These are phyloP conservation scores for Annulohypoxylon nitens DNA, from an alignment of 495 filamentous ascomycete species.

Conservation along the genomic window DNA sequence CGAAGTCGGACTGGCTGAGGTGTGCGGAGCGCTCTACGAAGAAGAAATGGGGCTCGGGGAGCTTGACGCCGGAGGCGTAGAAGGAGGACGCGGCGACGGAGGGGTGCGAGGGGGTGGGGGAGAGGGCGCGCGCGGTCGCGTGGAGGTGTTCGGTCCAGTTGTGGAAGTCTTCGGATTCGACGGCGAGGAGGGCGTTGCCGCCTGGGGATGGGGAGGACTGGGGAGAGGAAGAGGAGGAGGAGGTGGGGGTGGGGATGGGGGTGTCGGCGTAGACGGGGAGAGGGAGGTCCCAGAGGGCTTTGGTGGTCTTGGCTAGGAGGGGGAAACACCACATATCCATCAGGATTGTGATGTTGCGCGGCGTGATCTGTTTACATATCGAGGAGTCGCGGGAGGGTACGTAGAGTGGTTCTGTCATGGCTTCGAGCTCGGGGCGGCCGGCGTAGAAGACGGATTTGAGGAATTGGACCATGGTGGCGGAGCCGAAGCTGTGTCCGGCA, in stretches of 20 bases:
- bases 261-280: constrained; percentile 71
- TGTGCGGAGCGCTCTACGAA: constrained; percentile 74
- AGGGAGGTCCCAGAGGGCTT: constrained; percentile 71
- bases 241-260: constrained; percentile 9
- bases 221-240: neutral
- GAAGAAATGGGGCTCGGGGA: constrained; percentile 67
- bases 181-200: constrained; percentile 66
- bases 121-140: constrained; percentile 69
- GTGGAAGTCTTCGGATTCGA: constrained; percentile 78
- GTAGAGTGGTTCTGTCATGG: constrained; percentile 60
- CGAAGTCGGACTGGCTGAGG: constrained; percentile 81
- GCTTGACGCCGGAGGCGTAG: constrained; percentile 42
- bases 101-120: constrained; percentile 57
- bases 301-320: constrained; percentile 66
- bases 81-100: constrained; percentile 47
- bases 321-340: constrained; percentile 83
- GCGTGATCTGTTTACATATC: constrained; percentile 72
- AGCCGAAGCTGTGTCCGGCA: constrained; percentile 82
- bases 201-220: constrained; percentile 52
- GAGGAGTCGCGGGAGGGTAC: constrained; percentile 60
- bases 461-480: constrained; percentile 76
- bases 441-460: constrained; percentile 78
- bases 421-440: constrained; percentile 49
- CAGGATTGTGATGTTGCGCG: constrained; percentile 68
- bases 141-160: constrained; percentile 76